These are phyloP conservation scores for Hypoxylon sp. DNA, from an alignment of 2,329 filamentous ascomycete genomes.

Conservation along the genomic window DNA sequence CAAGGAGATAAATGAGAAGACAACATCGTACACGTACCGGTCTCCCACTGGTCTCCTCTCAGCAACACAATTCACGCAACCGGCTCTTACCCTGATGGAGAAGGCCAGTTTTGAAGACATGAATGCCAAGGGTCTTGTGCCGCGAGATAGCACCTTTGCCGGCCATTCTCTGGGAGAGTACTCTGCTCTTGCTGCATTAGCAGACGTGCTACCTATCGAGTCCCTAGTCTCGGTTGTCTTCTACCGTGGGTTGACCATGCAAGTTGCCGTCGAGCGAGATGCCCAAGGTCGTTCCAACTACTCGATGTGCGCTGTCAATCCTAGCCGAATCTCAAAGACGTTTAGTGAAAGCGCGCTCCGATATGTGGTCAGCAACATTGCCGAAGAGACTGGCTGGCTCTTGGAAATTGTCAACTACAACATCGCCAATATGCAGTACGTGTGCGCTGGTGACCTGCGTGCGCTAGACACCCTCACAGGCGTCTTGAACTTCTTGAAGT, in stretches of 20 bases:
- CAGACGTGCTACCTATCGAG: constrained; percentile 99
- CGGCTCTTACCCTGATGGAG: constrained; percentile 97
- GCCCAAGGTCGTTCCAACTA: constrained; percentile 95
- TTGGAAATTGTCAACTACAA: constrained; percentile 99
- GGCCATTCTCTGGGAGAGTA: constrained; percentile 99
- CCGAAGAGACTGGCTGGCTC: constrained; percentile 94
- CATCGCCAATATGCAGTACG: constrained; percentile 81
- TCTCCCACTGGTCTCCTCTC: constrained; percentile 95
- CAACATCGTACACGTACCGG: constrained; percentile 95
- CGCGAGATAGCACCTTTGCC: constrained; percentile 95
- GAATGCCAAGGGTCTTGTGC: constrained; percentile 95
- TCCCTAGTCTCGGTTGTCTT: constrained; percentile 98
- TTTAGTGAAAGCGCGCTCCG: constrained; percentile 98
- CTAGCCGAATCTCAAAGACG: constrained; percentile 96
- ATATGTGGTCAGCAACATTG: constrained; percentile 95
- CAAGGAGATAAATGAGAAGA: constrained; percentile 94
- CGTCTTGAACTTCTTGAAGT: constrained; percentile 95
- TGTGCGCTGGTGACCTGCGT: constrained; percentile 77
- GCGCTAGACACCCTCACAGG: constrained; percentile 80
- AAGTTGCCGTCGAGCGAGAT: constrained; percentile 97
- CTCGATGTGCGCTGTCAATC: constrained; percentile 99
- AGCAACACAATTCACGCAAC: constrained; percentile 98
- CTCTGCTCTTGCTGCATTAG: constrained; percentile 93
- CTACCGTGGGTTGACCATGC: constrained; percentile 99
- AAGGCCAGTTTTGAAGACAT: constrained; percentile 99